Base-by-base conservation (phyloP, 2,329 filamentous ascomycete species). In the Xylariaceae sp. region DNA sequence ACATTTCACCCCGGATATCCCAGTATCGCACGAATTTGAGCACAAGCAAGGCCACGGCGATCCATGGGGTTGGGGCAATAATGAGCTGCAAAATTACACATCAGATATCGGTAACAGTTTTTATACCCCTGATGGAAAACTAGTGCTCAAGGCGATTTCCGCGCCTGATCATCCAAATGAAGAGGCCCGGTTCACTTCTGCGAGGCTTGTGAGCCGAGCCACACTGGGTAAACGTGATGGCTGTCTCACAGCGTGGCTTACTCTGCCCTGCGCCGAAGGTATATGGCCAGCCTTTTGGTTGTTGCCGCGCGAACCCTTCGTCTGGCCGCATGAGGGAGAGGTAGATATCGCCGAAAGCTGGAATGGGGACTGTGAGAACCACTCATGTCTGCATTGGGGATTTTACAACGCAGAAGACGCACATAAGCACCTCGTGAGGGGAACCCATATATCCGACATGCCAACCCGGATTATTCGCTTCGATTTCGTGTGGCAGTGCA, bases 271-370 rank as follows among this genome's bases (percentile, higher is more conserved):
- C 47, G 81, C 81, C 0, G 63, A 70, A 2, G 81, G 81, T 4
- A 77, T 84, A 43, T 84, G 81, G 81, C 81, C 81, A 1, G 81
- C 81, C 0, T 83, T 83, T 60, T 84, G 81, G 81, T 73, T 84
- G 47, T 69, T 84, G 6, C 81, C 81, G 0, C 66, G 72, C 31
- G 78, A 84, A 57, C 81, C 81, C 0, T 84, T 83, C 59, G 66
- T 68, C 0, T 84, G 81, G 81, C 81, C 81, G 0, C 73, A 68
- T 0, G 81, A 84, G 54, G 81, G 81, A 50, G 81, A 84, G 63
- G 70, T 84, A 12, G 81, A 84, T 63, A 80, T 84, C 43, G 76
- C 80, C 39, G 81, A 84, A 66, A 77, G 73, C n/a, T 84, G 81
- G 81, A 83, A 84, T 56, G 80, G 75, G 16, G 77, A 82, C 53